Evolutionary conservation across 108 stramenopile genomes (phyloP), one percentile per base, ranked within the genome.

Genomic region (Cyclotella kingstonii): DNA sequence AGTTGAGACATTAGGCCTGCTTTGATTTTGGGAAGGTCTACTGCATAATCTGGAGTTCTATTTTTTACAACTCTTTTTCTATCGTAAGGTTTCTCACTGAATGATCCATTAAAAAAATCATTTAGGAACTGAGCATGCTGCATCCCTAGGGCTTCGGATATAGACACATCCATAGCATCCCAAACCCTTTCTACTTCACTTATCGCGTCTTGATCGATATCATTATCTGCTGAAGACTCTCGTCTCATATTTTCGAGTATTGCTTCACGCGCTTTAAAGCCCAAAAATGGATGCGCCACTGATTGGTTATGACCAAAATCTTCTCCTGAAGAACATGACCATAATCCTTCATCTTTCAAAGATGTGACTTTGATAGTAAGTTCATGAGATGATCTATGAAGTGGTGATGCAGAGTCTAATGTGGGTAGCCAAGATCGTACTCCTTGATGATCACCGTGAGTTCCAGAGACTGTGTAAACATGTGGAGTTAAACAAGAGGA

Each of bases 391-490:
- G 81, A 57, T 25, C 91, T 76, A 66, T 93, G 91, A 11, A 63
- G 36, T 12, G 76, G 63, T 0, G 84, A 66, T 17, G 91, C 88
- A 8, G 92, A 90, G 73, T 93, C 92, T 3, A 83, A 65, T n/a
- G 81, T 84, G 15, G 89, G 87, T 15, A 90, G 43, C 89, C 92
- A 93, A 28, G 74, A 75, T 62, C 86, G 78, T 19, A 89, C 76
- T 41, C 91, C 91, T 66, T 89, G 84, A 62, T 87, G 86, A 63
- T 93, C 91, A 4, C 91, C 91, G 44, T 70, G 67, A 0, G 81
- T 82, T 21, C 91, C 91, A 7, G 64, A 41, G 2, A 82, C 83
- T 12, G 91, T 93, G 60, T 93, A 89, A 0, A 84, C 77, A 55
- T 93, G 85, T 4, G 91, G 91, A 10, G 77, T 81, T 14, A 41